These are phyloP conservation scores for Pichia norvegensis DNA, from an alignment of 1,139 yeast species.

Conservation along the genomic window DNA sequence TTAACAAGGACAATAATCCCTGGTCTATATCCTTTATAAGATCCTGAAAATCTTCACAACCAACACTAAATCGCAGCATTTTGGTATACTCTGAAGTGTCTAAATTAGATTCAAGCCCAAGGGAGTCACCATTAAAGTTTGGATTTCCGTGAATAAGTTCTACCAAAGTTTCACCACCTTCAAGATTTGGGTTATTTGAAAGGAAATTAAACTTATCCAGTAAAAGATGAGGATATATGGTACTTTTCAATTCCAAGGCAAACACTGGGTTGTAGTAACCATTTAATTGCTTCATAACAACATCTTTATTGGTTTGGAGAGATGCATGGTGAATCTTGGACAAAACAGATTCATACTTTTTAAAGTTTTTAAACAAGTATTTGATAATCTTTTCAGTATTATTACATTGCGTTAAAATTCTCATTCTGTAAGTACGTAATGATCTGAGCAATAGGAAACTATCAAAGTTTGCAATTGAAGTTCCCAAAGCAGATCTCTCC, in stretches of 20 bases:
- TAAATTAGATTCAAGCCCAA: background rate
- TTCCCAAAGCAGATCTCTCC: constrained; percentile 72
- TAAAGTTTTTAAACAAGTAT: constrained; percentile 43
- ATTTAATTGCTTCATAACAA: constrained; percentile 58
- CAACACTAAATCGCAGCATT: constrained; percentile 68
- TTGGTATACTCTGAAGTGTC: constrained; percentile 21
- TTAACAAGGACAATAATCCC: constrained; percentile 30
- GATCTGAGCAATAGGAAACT: constrained; percentile 70
- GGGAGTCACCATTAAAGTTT: constrained; percentile 17
- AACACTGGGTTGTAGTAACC: constrained; percentile 71
- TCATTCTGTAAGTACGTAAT: constrained; percentile 66
- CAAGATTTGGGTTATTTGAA: constrained; percentile 82
- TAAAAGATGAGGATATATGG: constrained; percentile 50
- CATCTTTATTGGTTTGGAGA: constrained; percentile 42
- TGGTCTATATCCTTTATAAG: constrained; percentile 57
- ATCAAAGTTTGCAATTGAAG: constrained; percentile 75
- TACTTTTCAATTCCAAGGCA: constrained; percentile 47
- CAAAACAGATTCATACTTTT: constrained; percentile 41
- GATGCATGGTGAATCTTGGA: constrained; percentile 61
- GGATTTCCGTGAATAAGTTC: constrained; percentile 51
- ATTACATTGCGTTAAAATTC: constrained; percentile 61
- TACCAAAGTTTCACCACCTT: constrained; percentile 83
- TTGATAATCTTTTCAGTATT: constrained; percentile 57
- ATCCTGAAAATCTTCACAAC: constrained; percentile 71
- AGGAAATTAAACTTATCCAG: constrained; percentile 63